Evolutionary conservation across 2,329 filamentous ascomycete species (phyloP), one percentile per base, ranked within the genome.

Genomic region (Ophiostoma triangulosporum): DNA sequence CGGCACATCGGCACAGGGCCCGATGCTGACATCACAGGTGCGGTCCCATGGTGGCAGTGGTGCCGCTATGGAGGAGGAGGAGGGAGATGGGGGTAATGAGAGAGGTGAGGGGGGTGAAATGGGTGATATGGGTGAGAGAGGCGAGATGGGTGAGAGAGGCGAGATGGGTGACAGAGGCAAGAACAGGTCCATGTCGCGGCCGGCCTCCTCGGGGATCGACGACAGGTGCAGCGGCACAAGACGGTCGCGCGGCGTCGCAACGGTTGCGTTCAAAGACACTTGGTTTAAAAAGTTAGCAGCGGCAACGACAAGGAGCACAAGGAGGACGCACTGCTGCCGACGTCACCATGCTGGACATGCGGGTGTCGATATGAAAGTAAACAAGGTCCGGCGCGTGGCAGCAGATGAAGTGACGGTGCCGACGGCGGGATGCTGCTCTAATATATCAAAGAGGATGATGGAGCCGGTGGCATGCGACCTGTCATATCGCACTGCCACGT

Each of bases 41-140:
- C 56, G 40, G 29, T 58, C 56, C 56, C 56, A 58, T 15, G 56
- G 50, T 26, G 56, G 56, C 20, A 40, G 50, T 12, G n/a, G 48
- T 3, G 20, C 11, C 12, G n/a, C n/a, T n/a, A n/a, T n/a, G 40
- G 32, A 15, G 24, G 48, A 2, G 45, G 45, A 20, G 4, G 22
- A 26, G 4, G 48, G 20, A 9, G 45, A 40, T 17, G 33, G 20
- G 3, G 26, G n/a, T 4, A 45, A 29, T 6, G 26, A 31, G 27
- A 20, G 22, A 5, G 45, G 20, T 20, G 46, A 29, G 8, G 11
- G 20, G 12, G 33, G 40, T 4, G 40, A 36, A 4, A 29, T n/a
- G 14, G 43, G 15, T 1, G 45, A 35, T 6, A 50, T 36, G 9
- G 40, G 33, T 3, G 48, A 53, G 6, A 38, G 20, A 3, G 40